Base-by-base conservation (phyloP, 805 yeast genomes). In the Nakazawaea holstii region DNA sequence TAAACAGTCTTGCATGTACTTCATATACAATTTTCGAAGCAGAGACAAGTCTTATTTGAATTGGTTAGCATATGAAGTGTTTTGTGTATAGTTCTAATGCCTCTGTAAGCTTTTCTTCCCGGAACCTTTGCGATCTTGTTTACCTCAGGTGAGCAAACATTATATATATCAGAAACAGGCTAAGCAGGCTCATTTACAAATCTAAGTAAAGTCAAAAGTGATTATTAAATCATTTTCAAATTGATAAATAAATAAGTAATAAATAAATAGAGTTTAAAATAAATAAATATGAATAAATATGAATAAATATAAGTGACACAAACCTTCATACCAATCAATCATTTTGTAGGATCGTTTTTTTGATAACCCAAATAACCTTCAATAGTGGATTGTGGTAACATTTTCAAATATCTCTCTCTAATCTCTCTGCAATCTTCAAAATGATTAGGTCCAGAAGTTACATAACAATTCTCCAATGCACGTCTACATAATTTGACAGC, bases 341-440 rank as follows among this genome's bases (percentile, higher is more conserved):
- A 84, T 69, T 86, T 84, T 33, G 87, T 72, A 39, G 92, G 94
- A 61, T 87, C 95, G 68, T 87, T 87, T 76, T 87, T 84, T 70
- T 87, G 95, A 70, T 87, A 86, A n/a, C 89, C 92, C 60, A 82
- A 69, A 68, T 75, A 86, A 39, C 95, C 95, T 55, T 79, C 76
- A 51, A 84, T 74, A 55, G 80, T 77, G 55, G 84, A 77, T 43
- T 74, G 67, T 48, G 88, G 91, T 49, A 87, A 71, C 86, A 87
- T 73, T 57, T 83, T 86, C 71, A 87, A 68, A 64, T 87, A 87
- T 69, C 72, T 79, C 68, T 84, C 83, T 29, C 90, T 85, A 57
- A 87, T 70, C 41, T 86, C 87, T 65, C 83, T 79, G 69, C 95
- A 87, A 65, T 85, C 87, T 69, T 86, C 90, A 58, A 76, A 76